phyloP scores from a whole-genome alignment of 23 red algal genomes.

The Gracilaria domingensis region DNA sequence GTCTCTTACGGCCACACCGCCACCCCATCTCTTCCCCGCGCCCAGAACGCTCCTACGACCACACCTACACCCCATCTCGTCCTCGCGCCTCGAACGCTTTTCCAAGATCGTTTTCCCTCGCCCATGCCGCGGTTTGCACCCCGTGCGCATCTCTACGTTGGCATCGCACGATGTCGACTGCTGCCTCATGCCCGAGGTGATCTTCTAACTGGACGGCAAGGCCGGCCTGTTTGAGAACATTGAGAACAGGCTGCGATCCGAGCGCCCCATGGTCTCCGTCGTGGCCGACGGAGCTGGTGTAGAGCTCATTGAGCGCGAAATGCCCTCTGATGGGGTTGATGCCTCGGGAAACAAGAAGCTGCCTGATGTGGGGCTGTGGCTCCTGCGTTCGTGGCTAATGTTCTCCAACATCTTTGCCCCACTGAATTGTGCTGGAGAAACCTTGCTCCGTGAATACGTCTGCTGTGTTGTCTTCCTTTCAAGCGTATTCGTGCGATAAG shows the following conservation, averaged over 20 bases:
- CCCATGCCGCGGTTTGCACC: constrained; percentile 5
- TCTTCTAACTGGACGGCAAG: constrained; percentile 89
- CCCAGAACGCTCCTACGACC: constrained; percentile 48
- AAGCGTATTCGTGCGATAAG: background rate
- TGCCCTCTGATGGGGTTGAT: constrained; percentile 23
- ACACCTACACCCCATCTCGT: constrained; percentile 20
- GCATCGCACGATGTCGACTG: constrained; percentile 93
- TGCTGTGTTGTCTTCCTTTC: constrained; percentile 1
- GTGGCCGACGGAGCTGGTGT: constrained; percentile 95
- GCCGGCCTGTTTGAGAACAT: constrained; percentile 88
- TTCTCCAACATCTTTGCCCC: background rate
- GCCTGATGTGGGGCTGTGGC: constrained; percentile 87
- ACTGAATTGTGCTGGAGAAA: background rate
- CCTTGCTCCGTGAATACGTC: background rate
- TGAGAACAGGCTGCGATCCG: constrained; percentile 61
- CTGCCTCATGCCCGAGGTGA: constrained; percentile 96
- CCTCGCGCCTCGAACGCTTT: constrained; percentile 42
- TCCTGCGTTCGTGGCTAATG: constrained; percentile 31
- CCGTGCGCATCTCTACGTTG: constrained; percentile 72
- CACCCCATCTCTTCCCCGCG: too few relatives aligned
- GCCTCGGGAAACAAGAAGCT: constrained; percentile 93
- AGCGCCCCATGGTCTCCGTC: constrained; percentile 88
- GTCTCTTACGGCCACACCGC: too few relatives aligned
- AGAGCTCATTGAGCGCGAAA: constrained; percentile 72
- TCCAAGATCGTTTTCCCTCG: constrained; percentile 68